These are phyloP conservation scores for Metarhizium brunneum DNA, from an alignment of 2,329 filamentous ascomycete genomes.

Conservation along the genomic window DNA sequence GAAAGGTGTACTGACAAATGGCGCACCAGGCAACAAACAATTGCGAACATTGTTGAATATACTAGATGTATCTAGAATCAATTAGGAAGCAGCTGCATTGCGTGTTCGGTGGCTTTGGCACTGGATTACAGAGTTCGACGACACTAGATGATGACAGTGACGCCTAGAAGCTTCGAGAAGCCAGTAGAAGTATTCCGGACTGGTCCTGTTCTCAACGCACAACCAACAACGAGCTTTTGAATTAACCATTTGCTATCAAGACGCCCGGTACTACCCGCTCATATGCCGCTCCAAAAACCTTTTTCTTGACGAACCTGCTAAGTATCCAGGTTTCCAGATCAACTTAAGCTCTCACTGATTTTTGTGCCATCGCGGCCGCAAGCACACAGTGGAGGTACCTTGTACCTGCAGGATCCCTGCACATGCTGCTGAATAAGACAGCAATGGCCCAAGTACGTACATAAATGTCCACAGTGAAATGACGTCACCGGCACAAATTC, in stretches of 20 bases:
- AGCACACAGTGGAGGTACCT: background rate
- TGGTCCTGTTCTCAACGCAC: too few relatives aligned
- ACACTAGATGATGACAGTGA: background rate
- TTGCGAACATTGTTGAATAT: background rate
- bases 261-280: too few relatives aligned
- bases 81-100: background rate
- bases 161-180: slow-evolving; percentile 10
- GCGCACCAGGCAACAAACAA: background rate
- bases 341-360: background rate
- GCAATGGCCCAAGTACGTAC: too few relatives aligned
- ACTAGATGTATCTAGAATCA: slow-evolving; percentile 16
- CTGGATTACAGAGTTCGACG: slow-evolving; percentile 3
- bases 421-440: background rate
- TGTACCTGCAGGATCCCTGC: background rate
- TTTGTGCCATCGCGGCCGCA: background rate
- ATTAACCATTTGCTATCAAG: too few relatives aligned
- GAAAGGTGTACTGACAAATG: background rate
- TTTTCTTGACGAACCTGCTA: too few relatives aligned
- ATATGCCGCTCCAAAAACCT: too few relatives aligned
- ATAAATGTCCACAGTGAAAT: background rate
- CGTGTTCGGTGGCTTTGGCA: slow-evolving; percentile 4
- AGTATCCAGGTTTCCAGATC: too few relatives aligned
- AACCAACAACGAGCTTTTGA: too few relatives aligned
- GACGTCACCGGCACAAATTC: too few relatives aligned
- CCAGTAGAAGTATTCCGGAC: slow-evolving; percentile 16